Evolutionary conservation across 352 stramenopile genomes (phyloP).

Genomic region (Phytophthora multivora): DNA sequence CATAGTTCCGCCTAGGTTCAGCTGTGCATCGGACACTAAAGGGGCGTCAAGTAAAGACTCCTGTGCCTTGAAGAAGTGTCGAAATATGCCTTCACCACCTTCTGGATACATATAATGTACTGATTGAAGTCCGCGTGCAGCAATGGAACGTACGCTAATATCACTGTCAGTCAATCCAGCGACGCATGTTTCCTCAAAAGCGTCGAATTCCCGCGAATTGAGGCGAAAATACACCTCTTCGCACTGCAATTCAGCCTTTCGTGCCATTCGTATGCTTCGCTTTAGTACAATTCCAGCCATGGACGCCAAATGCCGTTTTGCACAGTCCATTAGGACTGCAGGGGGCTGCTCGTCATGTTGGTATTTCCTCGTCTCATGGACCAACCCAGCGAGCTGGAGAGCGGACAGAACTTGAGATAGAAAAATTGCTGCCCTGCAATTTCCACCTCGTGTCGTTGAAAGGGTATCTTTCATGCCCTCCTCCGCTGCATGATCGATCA

Average conservation of each 20-base stretch:
- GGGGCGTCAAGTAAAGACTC: slow-evolving; percentile 30
- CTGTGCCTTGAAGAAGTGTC: slow-evolving; percentile 53
- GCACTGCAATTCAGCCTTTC: slow-evolving; percentile 48
- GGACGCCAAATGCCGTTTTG: slow-evolving; percentile 41
- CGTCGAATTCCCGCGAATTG: slow-evolving; percentile 49
- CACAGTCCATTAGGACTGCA: slow-evolving; percentile 44
- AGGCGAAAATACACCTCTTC: slow-evolving; percentile 78
- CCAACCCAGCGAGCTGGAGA: slow-evolving; percentile 47
- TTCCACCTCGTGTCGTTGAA: slow-evolving; percentile 27
- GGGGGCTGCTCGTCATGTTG: slow-evolving; percentile 60
- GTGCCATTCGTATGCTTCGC: slow-evolving; percentile 31
- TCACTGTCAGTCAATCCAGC: slow-evolving; percentile 55
- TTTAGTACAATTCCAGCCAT: slow-evolving; percentile 19
- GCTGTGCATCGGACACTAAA: neutral
- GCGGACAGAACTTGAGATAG: slow-evolving; percentile 55
- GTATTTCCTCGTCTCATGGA: slow-evolving; percentile 63
- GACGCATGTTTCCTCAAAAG: slow-evolving; percentile 61
- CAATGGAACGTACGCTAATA: slow-evolving; percentile 54
- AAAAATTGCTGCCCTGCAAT: slow-evolving; percentile 48
- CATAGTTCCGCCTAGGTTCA: neutral
- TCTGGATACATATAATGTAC: slow-evolving; percentile 87
- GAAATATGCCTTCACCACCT: slow-evolving; percentile 58
- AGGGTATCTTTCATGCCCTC: slow-evolving; percentile 40
- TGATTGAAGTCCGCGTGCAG: slow-evolving; percentile 59
- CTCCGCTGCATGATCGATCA: slow-evolving; percentile 56